These are phyloP conservation scores for Zygosaccharomyces gambellarensis DNA, from an alignment of 805 yeast species.

Conservation along the genomic window DNA sequence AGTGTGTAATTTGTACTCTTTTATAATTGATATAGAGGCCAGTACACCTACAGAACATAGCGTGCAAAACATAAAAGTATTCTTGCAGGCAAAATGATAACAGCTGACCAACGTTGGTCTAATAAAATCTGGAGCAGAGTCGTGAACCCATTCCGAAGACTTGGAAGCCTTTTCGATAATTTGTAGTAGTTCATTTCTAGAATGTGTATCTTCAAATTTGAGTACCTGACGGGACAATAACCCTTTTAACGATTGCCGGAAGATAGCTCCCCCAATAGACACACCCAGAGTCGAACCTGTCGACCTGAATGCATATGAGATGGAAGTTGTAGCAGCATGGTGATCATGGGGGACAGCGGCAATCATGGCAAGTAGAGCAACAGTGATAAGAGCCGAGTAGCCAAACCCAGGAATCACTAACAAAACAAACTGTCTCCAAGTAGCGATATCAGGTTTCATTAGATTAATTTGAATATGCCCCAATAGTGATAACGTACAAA, in stretches of 20 bases:
- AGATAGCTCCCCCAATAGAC: conserved; percentile 58
- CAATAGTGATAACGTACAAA: conserved; percentile 40
- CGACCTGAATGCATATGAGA: conserved; percentile 82
- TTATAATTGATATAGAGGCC: conserved; percentile 43
- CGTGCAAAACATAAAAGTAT: conserved; percentile 47
- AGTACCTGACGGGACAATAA: conserved; percentile 33
- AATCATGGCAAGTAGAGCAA: conserved; percentile 61
- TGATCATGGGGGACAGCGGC: conserved; percentile 65
- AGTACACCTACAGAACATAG: conserved; percentile 37
- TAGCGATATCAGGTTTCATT: conserved; percentile 33
- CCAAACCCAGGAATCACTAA: conserved; percentile 50
- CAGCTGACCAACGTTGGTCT: conserved; percentile 44
- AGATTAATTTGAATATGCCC: conserved; percentile 42
- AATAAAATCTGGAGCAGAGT: conserved; percentile 50
- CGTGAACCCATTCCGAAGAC: conserved; percentile 49
- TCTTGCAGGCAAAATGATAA: conserved; percentile 50
- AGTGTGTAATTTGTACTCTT: conserved; percentile 54
- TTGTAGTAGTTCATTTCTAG: conserved; percentile 35
- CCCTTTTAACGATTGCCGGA: conserved; percentile 42
- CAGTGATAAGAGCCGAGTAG: conserved; percentile 55
- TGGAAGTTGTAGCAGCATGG: conserved; percentile 83
- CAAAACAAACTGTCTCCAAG: conserved; percentile 42
- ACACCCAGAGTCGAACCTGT: conserved; percentile 86
- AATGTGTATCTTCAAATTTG: conserved; percentile 34
- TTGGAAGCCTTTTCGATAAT: conserved; percentile 52